Conservation (phyloP, 2,329 filamentous ascomycete genomes). For the Exophiala mesophila region DNA sequence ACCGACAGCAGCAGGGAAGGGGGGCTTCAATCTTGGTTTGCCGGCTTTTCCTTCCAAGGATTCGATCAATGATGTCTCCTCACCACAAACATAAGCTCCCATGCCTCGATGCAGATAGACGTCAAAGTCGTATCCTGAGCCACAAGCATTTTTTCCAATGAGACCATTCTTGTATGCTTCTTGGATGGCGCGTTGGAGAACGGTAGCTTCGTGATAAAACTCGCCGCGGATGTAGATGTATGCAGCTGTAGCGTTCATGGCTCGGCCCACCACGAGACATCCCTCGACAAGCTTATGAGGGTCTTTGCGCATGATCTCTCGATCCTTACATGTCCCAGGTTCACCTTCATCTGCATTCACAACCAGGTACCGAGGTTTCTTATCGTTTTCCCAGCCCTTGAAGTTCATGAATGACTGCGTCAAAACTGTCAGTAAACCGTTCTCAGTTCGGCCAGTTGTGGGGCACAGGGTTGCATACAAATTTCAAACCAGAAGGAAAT, state of each 20-base stretch:
- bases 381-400: conserved; percentile 99
- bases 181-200: conserved; percentile 92
- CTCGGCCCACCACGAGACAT: conserved; percentile 88
- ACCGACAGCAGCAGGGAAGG: conserved; percentile 94
- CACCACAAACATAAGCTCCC: conserved; percentile 95
- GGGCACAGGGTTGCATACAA: conserved; percentile 76
- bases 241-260: conserved; percentile 97
- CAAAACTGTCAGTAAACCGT: too few species aligned
- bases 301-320: conserved; percentile 99
- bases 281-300: conserved; percentile 98
- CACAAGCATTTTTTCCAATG: conserved; percentile 97
- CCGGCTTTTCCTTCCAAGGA: conserved; percentile 97
- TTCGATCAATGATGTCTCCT: conserved; percentile 97
- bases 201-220: conserved; percentile 91
- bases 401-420: conserved; percentile 97
- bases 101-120: conserved; percentile 94
- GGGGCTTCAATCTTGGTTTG: conserved; percentile 97
- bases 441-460: too few species aligned
- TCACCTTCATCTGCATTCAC: conserved; percentile 99
- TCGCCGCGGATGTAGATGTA: conserved; percentile 99
- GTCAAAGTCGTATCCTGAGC: conserved; percentile 95
- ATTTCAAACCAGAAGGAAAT: conserved; percentile 98
- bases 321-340: conserved; percentile 98
- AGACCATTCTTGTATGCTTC: conserved; percentile 92
- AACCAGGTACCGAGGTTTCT: conserved; percentile 89